Base-by-base conservation (phyloP, 1,284 basidiomycete species). In the Malassezia equina region DNA sequence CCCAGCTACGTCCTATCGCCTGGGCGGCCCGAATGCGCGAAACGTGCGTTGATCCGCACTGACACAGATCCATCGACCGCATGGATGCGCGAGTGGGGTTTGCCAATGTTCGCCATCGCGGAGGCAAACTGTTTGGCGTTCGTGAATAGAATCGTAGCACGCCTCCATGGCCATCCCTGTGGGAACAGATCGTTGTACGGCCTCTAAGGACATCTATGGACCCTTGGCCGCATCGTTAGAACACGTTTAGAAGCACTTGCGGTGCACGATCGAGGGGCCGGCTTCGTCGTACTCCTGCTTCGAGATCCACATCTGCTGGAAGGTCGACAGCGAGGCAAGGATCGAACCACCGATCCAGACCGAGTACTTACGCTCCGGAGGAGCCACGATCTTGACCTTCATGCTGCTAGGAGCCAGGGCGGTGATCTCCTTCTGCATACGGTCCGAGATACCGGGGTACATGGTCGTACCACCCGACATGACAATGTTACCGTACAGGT, bases 341-440 rank as follows among this genome's bases (percentile, higher is more conserved):
- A 96, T 96, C 62, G 90, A 94, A 71, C 93, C 91, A 82, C 93
- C 91, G 75, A 96, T 96, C 91, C 91, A 96, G 78, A 94, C 91
- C 52, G 87, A 88, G 67, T 74, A 74, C 66, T 74, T 74, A 39
- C 71, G 59, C 69, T 69, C 69, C 45, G 68, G 73, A 21, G 69
- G 69, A 42, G 68, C 72, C 17, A 75, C 68, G 50, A 71, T 73
- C 73, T 74, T 75, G 80, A 93, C 86, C 84, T 90, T 94, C 86
- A 94, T 81, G 58, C 78, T 79, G 59, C 76, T 75, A 27, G 91
- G 90, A 52, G 88, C 82, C 59, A 95, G 81, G 27, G 86, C 80
- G 44, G 87, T 88, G 75, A 96, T 82, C 80, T 95, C 91, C 81
- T 91, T 93, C 81, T 91, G 89, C 89, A 95, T 93, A 75, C 91